phyloP scores from a whole-genome alignment of 78 protist genomes.

The Guillardia theta region DNA sequence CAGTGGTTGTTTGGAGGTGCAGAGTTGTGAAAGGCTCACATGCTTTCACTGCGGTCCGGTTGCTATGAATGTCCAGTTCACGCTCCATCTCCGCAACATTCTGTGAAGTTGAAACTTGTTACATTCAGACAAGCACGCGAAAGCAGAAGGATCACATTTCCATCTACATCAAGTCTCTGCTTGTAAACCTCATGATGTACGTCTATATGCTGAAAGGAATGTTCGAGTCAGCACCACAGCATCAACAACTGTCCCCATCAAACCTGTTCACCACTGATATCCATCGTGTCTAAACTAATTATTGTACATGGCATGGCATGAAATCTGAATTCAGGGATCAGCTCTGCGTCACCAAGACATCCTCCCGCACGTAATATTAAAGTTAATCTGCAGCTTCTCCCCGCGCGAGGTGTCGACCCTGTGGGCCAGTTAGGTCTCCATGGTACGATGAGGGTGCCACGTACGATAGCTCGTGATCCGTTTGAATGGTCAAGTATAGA shows the following conservation, averaged over 20 bases:
- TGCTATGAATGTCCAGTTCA: not conserved
- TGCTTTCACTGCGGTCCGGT: not conserved
- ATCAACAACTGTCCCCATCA: not conserved
- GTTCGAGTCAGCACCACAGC: not conserved
- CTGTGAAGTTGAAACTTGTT: too few species aligned
- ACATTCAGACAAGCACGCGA: too few species aligned
- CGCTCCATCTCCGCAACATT: not conserved
- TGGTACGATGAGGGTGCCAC: not conserved
- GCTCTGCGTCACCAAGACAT: not conserved
- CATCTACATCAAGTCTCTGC: not conserved
- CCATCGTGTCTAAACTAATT: constrained; percentile 78
- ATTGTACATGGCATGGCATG: not conserved
- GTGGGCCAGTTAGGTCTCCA: not conserved
- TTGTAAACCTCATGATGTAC: not conserved
- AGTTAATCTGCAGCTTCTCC: constrained; percentile 71
- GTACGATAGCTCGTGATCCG: constrained; percentile 51
- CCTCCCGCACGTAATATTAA: constrained; percentile 52
- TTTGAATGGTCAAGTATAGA: constrained; percentile 45
- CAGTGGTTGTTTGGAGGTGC: too few species aligned
- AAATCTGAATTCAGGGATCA: not conserved
- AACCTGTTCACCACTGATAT: constrained; percentile 82
- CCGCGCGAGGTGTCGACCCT: constrained; percentile 69
- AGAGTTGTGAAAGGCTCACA: too few species aligned
- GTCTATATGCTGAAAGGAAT: not conserved
- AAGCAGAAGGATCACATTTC: too few species aligned